Evolutionary conservation across 345 rosid species (phyloP).

Genomic region (Populus simonii): DNA sequence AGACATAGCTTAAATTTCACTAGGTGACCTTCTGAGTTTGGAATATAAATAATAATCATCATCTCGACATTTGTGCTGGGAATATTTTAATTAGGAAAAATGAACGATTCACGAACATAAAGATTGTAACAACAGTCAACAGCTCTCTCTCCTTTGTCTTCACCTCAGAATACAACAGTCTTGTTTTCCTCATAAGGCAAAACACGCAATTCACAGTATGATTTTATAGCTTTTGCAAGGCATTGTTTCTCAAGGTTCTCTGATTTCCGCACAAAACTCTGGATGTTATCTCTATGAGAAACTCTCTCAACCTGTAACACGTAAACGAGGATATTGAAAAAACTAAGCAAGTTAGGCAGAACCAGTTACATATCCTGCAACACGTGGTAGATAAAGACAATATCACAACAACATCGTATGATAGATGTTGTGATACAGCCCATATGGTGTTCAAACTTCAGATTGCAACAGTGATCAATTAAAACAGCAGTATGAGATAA

Average conservation of each 20-base stretch:
- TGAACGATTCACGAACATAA: not conserved
- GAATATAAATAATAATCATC: not conserved
- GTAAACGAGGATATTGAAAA: not conserved
- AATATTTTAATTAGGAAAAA: not conserved
- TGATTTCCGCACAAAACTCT: conserved; percentile 80
- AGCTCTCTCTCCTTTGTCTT: not conserved
- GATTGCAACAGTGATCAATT: not conserved
- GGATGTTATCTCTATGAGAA: conserved; percentile 80
- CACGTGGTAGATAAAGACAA: not conserved
- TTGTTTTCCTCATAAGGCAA: conserved; percentile 63
- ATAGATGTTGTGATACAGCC: not conserved
- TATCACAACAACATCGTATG: not conserved
- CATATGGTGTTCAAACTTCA: not conserved
- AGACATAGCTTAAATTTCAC: not conserved
- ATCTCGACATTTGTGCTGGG: not conserved
- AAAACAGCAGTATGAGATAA: not conserved
- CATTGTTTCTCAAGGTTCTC: conserved; percentile 91
- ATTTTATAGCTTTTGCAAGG: conserved; percentile 70
- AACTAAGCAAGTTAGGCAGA: conserved; percentile 5
- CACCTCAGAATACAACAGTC: conserved; percentile 68
- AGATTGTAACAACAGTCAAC: not conserved
- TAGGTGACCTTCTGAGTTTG: not conserved
- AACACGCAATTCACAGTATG: conserved; percentile 83
- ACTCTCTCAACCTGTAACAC: conserved; percentile 86
- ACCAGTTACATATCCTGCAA: not conserved